A percentile compares a stretch with the other conserved stretches of the same genome.
Conservation (phyloP, 2,329 filamentous ascomycete genomes). For the Camptophora hylomeconis region DNA sequence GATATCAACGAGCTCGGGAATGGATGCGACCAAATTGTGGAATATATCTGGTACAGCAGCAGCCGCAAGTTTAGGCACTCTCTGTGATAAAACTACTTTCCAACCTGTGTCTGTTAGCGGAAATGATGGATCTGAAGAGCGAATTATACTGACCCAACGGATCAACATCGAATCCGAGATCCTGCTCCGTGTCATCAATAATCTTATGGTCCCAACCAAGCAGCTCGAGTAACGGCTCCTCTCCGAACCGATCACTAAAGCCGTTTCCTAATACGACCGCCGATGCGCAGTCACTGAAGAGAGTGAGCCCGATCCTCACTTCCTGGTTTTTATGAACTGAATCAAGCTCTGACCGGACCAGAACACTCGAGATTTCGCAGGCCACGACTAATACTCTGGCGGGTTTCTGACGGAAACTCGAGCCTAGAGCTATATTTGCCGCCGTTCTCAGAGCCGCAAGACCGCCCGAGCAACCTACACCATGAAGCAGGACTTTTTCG, state of each 20-base stretch:
- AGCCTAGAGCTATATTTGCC: conserved; percentile 52
- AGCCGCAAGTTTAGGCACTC: conserved; percentile 46
- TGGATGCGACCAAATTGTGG: conserved; percentile 37
- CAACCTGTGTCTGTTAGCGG: conserved; percentile 32
- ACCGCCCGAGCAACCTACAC: conserved; percentile 53
- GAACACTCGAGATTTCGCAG: conserved; percentile 27
- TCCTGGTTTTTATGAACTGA: conserved; percentile 46
- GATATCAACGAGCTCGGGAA: conserved; percentile 24
- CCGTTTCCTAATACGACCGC: conserved; percentile 52
- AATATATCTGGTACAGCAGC: conserved; percentile 42
- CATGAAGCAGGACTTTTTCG: conserved; percentile 53
- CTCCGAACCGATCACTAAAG: conserved; percentile 24
- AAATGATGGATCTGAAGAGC: not conserved
- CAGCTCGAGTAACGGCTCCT: conserved; percentile 40
- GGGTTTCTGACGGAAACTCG: conserved; percentile 43
- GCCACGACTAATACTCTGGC: conserved; percentile 54
- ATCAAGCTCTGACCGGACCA: conserved; percentile 53
- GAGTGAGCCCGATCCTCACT: conserved; percentile 49
- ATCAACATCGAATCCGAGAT: conserved; percentile 54
- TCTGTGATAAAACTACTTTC: conserved; percentile 53
- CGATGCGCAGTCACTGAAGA: conserved; percentile 62
- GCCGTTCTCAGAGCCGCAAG: conserved; percentile 50
- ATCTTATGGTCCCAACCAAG: conserved; percentile 53
- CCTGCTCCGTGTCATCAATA: conserved; percentile 47
- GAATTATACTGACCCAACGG: conserved; percentile 37